A percentile compares a stretch with the other conserved stretches of the same genome.
These are phyloP conservation scores for Phytophthora sojae DNA, from an alignment of 352 stramenopile species.

Conservation along the genomic window DNA sequence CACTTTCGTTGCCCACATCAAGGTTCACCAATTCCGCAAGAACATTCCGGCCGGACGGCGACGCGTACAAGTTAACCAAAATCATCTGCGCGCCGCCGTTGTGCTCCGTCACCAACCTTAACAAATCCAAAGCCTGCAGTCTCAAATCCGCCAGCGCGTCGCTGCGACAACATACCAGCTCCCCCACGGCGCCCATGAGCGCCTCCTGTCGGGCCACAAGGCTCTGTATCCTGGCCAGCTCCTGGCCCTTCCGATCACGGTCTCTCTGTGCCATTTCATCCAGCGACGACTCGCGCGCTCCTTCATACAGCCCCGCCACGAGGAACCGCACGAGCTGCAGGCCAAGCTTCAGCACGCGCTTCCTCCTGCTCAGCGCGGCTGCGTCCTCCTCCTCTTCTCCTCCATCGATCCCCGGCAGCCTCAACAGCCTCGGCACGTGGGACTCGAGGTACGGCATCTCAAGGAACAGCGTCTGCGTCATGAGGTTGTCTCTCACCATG, in stretches of 20 bases:
- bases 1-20: constrained; percentile 56
- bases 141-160: constrained; percentile 62
- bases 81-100: constrained; percentile 81
- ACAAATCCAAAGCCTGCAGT: constrained; percentile 69
- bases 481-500: constrained; percentile 80
- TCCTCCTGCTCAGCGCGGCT: constrained; percentile 44
- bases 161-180: constrained; percentile 63
- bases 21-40: constrained; percentile 65
- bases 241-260: constrained; percentile 48
- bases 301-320: constrained; percentile 66
- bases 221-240: constrained; percentile 67
- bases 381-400: constrained; percentile 26
- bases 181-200: constrained; percentile 68
- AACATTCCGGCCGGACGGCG: constrained; percentile 52
- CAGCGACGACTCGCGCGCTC: constrained; percentile 43
- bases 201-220: constrained; percentile 61
- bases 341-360: constrained; percentile 64
- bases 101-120: constrained; percentile 56
- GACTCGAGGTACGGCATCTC: constrained; percentile 66
- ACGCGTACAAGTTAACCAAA: constrained; percentile 65
- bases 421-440: constrained; percentile 60
- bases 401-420: constrained; percentile 34
- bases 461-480: constrained; percentile 79
- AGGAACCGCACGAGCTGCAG: constrained; percentile 78
- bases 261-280: constrained; percentile 69